Evolutionary conservation across 148 eudicot species (phyloP), one percentile per base, ranked within the genome.

Genomic region (Rheum nobile): DNA sequence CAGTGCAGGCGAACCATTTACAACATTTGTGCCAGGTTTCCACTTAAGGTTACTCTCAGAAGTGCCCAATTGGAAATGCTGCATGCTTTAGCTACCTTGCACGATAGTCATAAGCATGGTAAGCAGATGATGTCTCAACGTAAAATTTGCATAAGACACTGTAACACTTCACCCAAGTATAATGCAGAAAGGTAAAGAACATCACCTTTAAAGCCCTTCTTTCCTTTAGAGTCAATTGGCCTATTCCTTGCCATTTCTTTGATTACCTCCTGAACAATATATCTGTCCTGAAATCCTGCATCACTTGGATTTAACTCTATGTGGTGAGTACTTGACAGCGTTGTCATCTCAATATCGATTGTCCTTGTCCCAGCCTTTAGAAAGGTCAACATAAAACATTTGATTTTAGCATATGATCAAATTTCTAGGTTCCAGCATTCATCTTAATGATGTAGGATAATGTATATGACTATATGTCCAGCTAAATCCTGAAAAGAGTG

Each of bases 241-340:
- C 96, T 81, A 74, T 91, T 94, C 84, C 88, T 88, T n/a, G 98
- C 98, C 98, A 94, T 94, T 80, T 91, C 98, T 82, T 94, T 94
- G 19, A 94, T 94, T 38, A 94, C 82, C 80, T 94, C 98, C 85
- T 94, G 98, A 76, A 94, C 98, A 72, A 94, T 86, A 80, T 91
- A 94, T 76, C 97, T 86, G 75, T 94, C 98, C 47, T 94, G 98
- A 81, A 94, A 94, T 57, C 98, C 98, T 17, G 91, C 98, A 82
- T 94, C 98, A 82, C 96, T 89, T 41, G 98, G 98, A 81, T 84
- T 94, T 75, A 94, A 76, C 76, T 94, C 98, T 78, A 94, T 88
- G 80, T 94, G 98, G 82, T 94, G 89, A 9, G 91, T 89, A 82
- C 97, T 89, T 46, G 97, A 88, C 71, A 94, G 74, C 39, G 93